Conservation (phyloP, 352 stramenopile species). For the Pythium periplocum region DNA sequence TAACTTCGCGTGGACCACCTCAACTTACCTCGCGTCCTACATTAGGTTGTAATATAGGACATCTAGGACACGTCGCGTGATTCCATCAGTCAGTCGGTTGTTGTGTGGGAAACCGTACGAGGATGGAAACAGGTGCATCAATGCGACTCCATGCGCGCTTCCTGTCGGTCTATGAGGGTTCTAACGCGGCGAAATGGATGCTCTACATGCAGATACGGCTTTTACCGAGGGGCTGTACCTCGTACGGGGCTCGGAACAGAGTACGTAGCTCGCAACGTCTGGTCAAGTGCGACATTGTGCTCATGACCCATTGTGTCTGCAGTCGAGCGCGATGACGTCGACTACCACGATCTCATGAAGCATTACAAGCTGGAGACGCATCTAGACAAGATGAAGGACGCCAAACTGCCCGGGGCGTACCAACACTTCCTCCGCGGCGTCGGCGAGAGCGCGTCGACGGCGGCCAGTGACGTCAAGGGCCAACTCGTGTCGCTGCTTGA, state of each 20-base stretch:
- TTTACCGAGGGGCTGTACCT: slow-evolving; percentile 54
- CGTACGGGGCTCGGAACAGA: slow-evolving; percentile 47
- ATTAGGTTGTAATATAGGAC: neutral
- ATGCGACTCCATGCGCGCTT: no score
- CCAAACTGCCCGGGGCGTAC: slow-evolving; percentile 59
- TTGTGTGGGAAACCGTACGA: neutral
- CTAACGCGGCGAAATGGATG: no score
- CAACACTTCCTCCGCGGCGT: slow-evolving; percentile 68
- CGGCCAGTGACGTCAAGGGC: slow-evolving; percentile 30
- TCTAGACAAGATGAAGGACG: slow-evolving; percentile 50
- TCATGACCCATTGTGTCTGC: neutral
- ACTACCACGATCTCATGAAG: slow-evolving; percentile 56
- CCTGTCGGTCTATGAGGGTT: no score
- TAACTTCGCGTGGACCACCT: no score
- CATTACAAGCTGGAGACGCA: slow-evolving; percentile 65
- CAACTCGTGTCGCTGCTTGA: slow-evolving; percentile 57
- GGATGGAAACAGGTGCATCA: slow-evolving; percentile 4
- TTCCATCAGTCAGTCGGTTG: neutral
- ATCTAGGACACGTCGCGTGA: slow-evolving; percentile 1
- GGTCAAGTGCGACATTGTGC: no score
- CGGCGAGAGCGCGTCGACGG: slow-evolving; percentile 32
- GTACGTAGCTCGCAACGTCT: slow-evolving; percentile 18
- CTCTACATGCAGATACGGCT: slow-evolving; percentile 15
- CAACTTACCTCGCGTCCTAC: no score
- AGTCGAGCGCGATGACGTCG: slow-evolving; percentile 60